Evolutionary conservation across 257 asterid species (phyloP).

Genomic region (Salvia hispanica): DNA sequence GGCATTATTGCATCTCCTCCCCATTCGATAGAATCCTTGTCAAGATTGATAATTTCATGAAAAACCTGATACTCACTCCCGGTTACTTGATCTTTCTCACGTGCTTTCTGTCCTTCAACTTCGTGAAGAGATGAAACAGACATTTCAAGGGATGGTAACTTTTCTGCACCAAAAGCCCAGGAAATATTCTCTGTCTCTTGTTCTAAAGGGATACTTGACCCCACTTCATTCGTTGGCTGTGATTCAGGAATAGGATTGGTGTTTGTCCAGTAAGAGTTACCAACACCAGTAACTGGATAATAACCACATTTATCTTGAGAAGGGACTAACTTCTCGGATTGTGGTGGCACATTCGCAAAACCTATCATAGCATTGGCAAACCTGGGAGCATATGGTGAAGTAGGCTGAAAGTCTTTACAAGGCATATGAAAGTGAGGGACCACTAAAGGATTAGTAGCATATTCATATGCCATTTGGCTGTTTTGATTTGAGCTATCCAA

Average conservation of each 20-base stretch:
- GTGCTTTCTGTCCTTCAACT: slow-evolving; percentile 39
- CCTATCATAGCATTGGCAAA: slow-evolving; percentile 32
- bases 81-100: slow-evolving; percentile 29
- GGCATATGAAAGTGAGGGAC: slow-evolving; percentile 36
- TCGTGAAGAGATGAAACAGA: slow-evolving; percentile 39
- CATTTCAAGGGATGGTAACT: slow-evolving; percentile 41
- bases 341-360: slow-evolving; percentile 31
- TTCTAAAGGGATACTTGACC: slow-evolving; percentile 31
- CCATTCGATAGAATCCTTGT: slow-evolving; percentile 38
- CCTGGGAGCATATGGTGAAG: slow-evolving; percentile 39
- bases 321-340: slow-evolving; percentile 38
- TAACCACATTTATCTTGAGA: slow-evolving; percentile 35
- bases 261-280: slow-evolving; percentile 31
- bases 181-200: slow-evolving; percentile 33
- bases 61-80: slow-evolving; percentile 34
- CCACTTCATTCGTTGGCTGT: slow-evolving; percentile 39
- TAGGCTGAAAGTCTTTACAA: slow-evolving; percentile 39
- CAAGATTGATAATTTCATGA: slow-evolving; percentile 29
- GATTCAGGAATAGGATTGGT: slow-evolving; percentile 32
- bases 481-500: slow-evolving; percentile 35
- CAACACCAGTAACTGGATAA: slow-evolving; percentile 33
- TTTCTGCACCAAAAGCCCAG: slow-evolving; percentile 34
- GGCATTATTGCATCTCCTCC: slow-evolving; percentile 24
- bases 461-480: slow-evolving; percentile 27
- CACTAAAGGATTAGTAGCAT: slow-evolving; percentile 29